Evolutionary conservation across 176 grass and related monocot genomes (phyloP), one percentile per base, ranked within the genome.

Genomic region (Eragrostis nindensis): DNA sequence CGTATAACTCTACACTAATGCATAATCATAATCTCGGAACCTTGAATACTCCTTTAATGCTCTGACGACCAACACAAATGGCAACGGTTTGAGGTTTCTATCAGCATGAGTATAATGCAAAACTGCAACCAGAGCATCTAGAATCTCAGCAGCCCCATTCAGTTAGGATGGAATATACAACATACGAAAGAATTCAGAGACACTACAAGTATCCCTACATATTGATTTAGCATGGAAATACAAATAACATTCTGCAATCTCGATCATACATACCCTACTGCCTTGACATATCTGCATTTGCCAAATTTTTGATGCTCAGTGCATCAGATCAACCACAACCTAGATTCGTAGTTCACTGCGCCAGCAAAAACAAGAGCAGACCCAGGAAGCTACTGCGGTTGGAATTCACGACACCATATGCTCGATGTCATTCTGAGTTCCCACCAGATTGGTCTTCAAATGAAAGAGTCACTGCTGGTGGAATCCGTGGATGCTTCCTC

Each of bases 241-340:
- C 63, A 62, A 12, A 42, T n/a, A n/a, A n/a, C n/a, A n/a, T n/a
- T n/a, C n/a, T n/a, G n/a, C n/a, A 44, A n/a, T 26, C 42, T 60
- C 21, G 66, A 9, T 36, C 3, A 75, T 16, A 26, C 14, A 21
- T 55, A 26, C 27, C 24, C 71, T 75, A 75, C 36, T 40, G 29
- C 19, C 63, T 50, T 71, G 11, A 8, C 62, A 75, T 41, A 76
- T 69, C 66, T 60, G 81, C 62, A 54, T n/a, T 9, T 14, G 70
- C 71, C 71, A 70, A 86, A 80, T n/a, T 61, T 15, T 70, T 1
- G 42, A 81, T 60, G 63, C 71, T 81, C 68, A 12, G 7, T 0
- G 48, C 77, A 76, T 75, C 64, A 54, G 71, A 24, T 61, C 2
- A 8, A 41, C 54, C 53, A 6, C 19, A 61, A 75, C 45, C 7